Evolutionary conservation across 148 eudicot species (phyloP).

Genomic region (Fagopyrum esculentum): DNA sequence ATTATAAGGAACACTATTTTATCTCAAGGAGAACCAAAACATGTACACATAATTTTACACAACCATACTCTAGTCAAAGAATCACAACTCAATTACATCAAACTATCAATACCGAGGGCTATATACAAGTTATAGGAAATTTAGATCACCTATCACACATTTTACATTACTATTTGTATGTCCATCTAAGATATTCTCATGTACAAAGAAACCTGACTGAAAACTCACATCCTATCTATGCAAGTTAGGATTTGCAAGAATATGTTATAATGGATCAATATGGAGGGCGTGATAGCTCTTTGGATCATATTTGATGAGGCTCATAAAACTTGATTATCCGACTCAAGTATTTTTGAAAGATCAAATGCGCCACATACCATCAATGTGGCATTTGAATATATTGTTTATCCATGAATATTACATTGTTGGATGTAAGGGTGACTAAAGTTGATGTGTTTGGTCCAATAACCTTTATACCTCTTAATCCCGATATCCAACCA

Average conservation of each 20-base stretch:
- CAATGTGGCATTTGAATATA: background rate
- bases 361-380: too few relatives aligned
- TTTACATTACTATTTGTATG: too few relatives aligned
- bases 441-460: slow-evolving; percentile 44
- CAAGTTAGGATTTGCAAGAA: slow-evolving; percentile 3
- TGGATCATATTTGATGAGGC: background rate
- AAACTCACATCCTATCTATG: background rate
- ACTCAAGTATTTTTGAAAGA: too few relatives aligned
- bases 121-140: too few relatives aligned
- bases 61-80: background rate
- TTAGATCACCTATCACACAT: too few relatives aligned
- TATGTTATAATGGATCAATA: background rate
- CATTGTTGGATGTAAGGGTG: slow-evolving; percentile 76
- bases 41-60: too few relatives aligned
- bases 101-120: background rate
- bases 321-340: too few relatives aligned
- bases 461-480: slow-evolving; percentile 70
- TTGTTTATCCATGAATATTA: slow-evolving; percentile 65
- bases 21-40: too few relatives aligned
- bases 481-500: slow-evolving; percentile 77
- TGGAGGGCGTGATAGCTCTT: background rate
- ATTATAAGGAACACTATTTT: too few relatives aligned
- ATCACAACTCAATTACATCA: background rate
- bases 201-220: background rate
- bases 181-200: background rate